A percentile compares a stretch with the other conserved stretches of the same genome.
phyloP scores from a whole-genome alignment of 352 stramenopile genomes.

The Pythium folliculosum region DNA sequence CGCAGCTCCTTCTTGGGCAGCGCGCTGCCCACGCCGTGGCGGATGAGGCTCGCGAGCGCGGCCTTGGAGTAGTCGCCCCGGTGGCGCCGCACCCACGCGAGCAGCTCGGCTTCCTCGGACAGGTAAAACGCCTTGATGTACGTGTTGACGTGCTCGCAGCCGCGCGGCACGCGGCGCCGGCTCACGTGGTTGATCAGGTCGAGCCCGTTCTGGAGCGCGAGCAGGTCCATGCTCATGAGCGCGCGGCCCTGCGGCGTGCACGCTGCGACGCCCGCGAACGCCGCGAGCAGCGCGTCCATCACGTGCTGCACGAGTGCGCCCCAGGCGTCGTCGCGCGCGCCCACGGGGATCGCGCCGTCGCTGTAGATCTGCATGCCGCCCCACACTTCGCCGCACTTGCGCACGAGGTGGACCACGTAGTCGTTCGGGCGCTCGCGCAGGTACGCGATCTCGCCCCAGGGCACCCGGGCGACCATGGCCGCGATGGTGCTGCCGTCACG shows the following conservation, averaged over 20 bases:
- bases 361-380: slow-evolving; percentile 66
- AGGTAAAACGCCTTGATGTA: slow-evolving; percentile 93
- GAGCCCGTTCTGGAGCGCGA: slow-evolving; percentile 84
- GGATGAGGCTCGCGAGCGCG: slow-evolving; percentile 64
- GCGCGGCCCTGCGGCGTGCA: slow-evolving; percentile 95
- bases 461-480: slow-evolving; percentile 43
- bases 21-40: slow-evolving; percentile 58
- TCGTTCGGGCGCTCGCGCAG: slow-evolving; percentile 75
- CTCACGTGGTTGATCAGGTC: slow-evolving; percentile 83
- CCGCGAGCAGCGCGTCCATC: slow-evolving; percentile 91
- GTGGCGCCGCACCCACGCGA: slow-evolving; percentile 79
- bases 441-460: slow-evolving; percentile 65
- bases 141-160: slow-evolving; percentile 69
- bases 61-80: slow-evolving; percentile 62
- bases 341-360: slow-evolving; percentile 65
- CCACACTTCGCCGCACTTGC: slow-evolving; percentile 81
- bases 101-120: slow-evolving; percentile 65
- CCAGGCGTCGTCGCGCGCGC: slow-evolving; percentile 81
- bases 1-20: slow-evolving; percentile 56
- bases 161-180: slow-evolving; percentile 43
- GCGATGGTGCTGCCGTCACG: slow-evolving; percentile 21
- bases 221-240: slow-evolving; percentile 97
- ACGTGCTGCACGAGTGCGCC: slow-evolving; percentile 75
- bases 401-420: slow-evolving; percentile 80
- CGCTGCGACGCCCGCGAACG: slow-evolving; percentile 86